Evolutionary conservation across 1,284 basidiomycete genomes (phyloP), one percentile per base, ranked within the genome.

Genomic region (Malassezia cuniculi): DNA sequence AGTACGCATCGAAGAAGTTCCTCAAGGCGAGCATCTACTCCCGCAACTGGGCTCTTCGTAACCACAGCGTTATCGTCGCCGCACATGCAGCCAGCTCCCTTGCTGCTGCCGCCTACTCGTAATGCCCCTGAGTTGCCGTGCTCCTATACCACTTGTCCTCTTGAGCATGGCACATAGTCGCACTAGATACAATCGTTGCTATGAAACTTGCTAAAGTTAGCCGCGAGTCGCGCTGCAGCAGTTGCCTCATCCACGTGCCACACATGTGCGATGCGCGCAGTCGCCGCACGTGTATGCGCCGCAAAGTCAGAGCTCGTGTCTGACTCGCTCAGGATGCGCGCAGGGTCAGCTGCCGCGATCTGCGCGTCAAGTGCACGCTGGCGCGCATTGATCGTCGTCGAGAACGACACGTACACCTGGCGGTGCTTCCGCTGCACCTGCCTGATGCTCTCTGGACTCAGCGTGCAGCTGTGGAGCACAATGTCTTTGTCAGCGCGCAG

Each of bases 1-100:
- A 99, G 73, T 99, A 97, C 69, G 79, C 85, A 37, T 79, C 84
- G 76, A 90, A 89, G 77, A 82, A 82, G 56, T 90, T 79, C 69
- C 73, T 83, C 70, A 85, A 85, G 74, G 82, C 84, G 4, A 58
- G 70, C 16, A 65, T 69, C 22, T 73, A 70, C 52, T 70, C 72
- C 3, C 65, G 70, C 32, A 67, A 70, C 33, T 75, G 74, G 74
- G 73, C 60, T 1, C 46, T 48, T 22, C 57, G 57, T 26, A 55
- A 60, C 42, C 53, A 60, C 47, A 47, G 41, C 25, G 48, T 45
- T 9, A 24, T 55, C 30, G 36, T 52, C 16, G 45, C 52, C 6
- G 45, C 52, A 1, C 47, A 46, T 1, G 41, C 51, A 0, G 47
- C 54, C 3, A 19, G 20, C 31, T 27, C n/a, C n/a, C n/a, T n/a